phyloP scores from a whole-genome alignment of 2,329 filamentous ascomycete species.

The Drechslera avenae region DNA sequence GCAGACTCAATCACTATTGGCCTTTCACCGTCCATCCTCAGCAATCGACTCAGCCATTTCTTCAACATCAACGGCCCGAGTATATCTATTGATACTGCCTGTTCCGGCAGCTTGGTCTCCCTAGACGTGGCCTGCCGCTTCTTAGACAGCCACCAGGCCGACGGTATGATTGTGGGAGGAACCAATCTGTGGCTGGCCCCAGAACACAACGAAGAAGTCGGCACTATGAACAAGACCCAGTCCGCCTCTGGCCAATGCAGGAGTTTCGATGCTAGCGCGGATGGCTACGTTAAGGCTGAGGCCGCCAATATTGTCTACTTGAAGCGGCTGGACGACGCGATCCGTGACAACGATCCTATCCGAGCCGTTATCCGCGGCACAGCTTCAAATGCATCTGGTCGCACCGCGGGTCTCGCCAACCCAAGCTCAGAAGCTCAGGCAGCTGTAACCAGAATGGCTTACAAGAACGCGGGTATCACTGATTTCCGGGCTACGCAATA shows the following conservation, averaged over 20 bases:
- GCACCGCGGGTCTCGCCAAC: conserved; percentile 43
- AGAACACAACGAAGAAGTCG: background rate
- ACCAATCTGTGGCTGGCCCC: conserved; percentile 18
- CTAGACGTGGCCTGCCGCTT: conserved; percentile 38
- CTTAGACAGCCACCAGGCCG: conserved; percentile 11
- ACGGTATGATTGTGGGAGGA: conserved; percentile 20
- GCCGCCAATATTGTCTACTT: conserved; percentile 33
- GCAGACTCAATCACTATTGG: background rate
- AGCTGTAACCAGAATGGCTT: conserved; percentile 26
- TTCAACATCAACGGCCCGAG: conserved; percentile 29
- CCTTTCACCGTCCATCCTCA: conserved; percentile 13
- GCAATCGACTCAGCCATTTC: conserved; percentile 26
- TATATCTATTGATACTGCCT: conserved; percentile 34
- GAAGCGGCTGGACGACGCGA: conserved; percentile 35
- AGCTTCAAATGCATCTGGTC: conserved; percentile 20
- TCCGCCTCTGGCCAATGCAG: conserved; percentile 27
- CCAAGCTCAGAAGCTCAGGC: conserved; percentile 53
- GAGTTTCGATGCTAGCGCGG: conserved; percentile 29
- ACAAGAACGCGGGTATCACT: conserved; percentile 7
- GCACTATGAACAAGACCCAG: background rate
- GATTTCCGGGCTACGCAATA: conserved; percentile 16
- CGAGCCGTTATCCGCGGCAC: conserved; percentile 37
- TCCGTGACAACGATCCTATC: conserved; percentile 39
- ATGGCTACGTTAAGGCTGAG: conserved; percentile 37
- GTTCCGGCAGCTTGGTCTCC: conserved; percentile 23